Conservation (phyloP, 768 basidiomycete species). For the Ephemerocybe angulata region DNA sequence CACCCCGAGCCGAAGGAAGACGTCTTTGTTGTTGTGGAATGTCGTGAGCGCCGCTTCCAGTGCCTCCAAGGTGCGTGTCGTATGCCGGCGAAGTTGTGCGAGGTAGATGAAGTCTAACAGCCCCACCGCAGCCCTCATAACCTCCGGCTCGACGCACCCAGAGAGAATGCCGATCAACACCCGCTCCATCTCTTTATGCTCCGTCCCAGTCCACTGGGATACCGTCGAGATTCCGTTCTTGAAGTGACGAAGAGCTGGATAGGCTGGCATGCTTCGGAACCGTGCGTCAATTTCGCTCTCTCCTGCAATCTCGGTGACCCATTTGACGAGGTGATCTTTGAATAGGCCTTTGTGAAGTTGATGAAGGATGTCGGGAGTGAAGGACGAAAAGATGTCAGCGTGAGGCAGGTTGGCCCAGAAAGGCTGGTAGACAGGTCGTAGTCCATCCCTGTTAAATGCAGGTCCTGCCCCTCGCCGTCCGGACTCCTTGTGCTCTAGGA, state of each 20-base stretch:
- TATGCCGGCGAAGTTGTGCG: conserved; percentile 27
- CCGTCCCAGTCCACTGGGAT: conserved; percentile 41
- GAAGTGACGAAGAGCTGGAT: conserved; percentile 34
- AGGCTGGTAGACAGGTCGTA: conserved; percentile 15
- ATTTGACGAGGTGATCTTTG: conserved; percentile 20
- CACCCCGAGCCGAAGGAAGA: conserved; percentile 24
- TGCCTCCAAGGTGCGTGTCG: conserved; percentile 17
- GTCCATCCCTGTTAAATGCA: conserved; percentile 15
- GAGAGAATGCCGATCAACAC: conserved; percentile 31
- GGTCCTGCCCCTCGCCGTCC: background rate
- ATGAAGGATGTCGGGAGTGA: conserved; percentile 33
- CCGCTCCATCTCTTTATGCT: conserved; percentile 37
- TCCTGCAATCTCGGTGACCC: conserved; percentile 1
- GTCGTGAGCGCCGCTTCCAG: conserved; percentile 19
- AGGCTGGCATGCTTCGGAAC: background rate
- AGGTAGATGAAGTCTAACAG: conserved; percentile 37
- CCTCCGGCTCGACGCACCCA: conserved; percentile 16
- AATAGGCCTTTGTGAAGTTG: conserved; percentile 33
- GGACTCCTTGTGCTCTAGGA: background rate
- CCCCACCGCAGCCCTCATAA: conserved; percentile 20
- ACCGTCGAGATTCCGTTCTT: conserved; percentile 37
- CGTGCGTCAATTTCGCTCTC: background rate
- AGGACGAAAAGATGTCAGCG: conserved; percentile 18
- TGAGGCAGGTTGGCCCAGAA: conserved; percentile 28
- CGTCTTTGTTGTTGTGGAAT: conserved; percentile 31